Evolutionary conservation across 768 basidiomycete species (phyloP).

Genomic region (Phaeotremella skinneri): DNA sequence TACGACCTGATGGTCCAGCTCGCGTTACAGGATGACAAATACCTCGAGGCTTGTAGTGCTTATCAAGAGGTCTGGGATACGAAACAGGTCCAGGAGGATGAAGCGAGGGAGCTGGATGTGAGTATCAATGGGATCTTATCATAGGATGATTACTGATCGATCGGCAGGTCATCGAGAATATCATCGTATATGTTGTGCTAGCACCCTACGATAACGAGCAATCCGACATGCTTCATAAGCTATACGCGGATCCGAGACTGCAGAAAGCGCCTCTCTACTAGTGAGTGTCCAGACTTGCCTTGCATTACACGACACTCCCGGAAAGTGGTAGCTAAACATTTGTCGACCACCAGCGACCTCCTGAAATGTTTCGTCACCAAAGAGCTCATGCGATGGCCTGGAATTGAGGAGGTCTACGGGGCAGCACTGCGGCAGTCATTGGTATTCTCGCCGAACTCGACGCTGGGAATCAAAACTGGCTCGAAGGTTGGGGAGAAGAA

Average conservation of each 20-base stretch:
- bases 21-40: slow-evolving; percentile 75
- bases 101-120: slow-evolving; percentile 51
- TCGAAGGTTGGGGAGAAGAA: slow-evolving; percentile 39
- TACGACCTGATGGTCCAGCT: slow-evolving; percentile 97
- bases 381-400: slow-evolving; percentile 96
- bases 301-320: neutral
- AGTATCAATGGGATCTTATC: slow-evolving; percentile 15
- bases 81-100: slow-evolving; percentile 84
- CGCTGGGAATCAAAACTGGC: slow-evolving; percentile 45
- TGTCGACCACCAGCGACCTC: slow-evolving; percentile 64
- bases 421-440: slow-evolving; percentile 72
- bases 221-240: slow-evolving; percentile 89
- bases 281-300: slow-evolving; percentile 55
- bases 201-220: slow-evolving; percentile 96
- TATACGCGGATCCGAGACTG: slow-evolving; percentile 74
- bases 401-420: slow-evolving; percentile 84
- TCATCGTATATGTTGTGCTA: slow-evolving; percentile 89
- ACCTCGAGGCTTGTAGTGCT: slow-evolving; percentile 90
- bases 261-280: slow-evolving; percentile 78
- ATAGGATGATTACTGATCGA: slow-evolving; percentile 15
- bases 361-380: slow-evolving; percentile 89
- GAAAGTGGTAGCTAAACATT: neutral
- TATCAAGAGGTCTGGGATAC: slow-evolving; percentile 98
- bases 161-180: slow-evolving; percentile 80
- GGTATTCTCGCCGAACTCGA: slow-evolving; percentile 65